Base-by-base conservation (phyloP, 441 rosid species). In the Brassica hybrid region DNA sequence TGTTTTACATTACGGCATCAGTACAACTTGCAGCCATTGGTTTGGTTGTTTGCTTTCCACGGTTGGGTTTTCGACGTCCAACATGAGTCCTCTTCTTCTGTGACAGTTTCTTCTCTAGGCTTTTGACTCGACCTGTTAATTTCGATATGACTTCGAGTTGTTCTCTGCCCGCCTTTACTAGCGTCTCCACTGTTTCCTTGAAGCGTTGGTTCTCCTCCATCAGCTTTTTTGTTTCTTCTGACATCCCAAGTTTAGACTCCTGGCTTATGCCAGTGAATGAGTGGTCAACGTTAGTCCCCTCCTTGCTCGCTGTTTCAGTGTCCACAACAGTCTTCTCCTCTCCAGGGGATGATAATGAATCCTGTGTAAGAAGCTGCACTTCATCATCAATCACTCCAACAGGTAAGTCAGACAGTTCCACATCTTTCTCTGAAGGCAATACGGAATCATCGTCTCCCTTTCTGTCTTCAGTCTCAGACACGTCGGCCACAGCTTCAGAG, bases 131-230 rank as follows among this genome's bases (percentile, higher is more conserved):
- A 13, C 86, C 84, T 0, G 84, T 84, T 64, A 94, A 71, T 69
- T 80, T 76, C 14, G 89, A 86, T 63, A 92, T 88, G 23, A 80
- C 87, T 45, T 71, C 70, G 18, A 88, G 73, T 71, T 92, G 96
- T 75, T 85, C 88, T 70, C 82, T 86, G 34, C 97, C 97, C 7
- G 86, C 82, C 66, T 85, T 86, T 64, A 88, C 70, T 18, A 94
- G 68, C 65, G 83, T 84, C 81, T 86, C 92, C 92, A 89, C 69
- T 7, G 72, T 65, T 83, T 85, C 86, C 67, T 84, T 86, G 72
- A 89, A 79, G 14, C 79, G 79, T 67, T 78, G 80, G 61, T 89
- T 90, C 75, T 88, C 94, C 69, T 88, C 87, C 36, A 82, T 73
- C 30, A 89, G 71, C 67, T 54, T 88, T 34, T 59, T 56, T 2